Percentiles rank a stretch among this genome's conserved stretches.
phyloP scores from a whole-genome alignment of 2,329 filamentous ascomycete species.

The Rhexocercosporidium sp. region DNA sequence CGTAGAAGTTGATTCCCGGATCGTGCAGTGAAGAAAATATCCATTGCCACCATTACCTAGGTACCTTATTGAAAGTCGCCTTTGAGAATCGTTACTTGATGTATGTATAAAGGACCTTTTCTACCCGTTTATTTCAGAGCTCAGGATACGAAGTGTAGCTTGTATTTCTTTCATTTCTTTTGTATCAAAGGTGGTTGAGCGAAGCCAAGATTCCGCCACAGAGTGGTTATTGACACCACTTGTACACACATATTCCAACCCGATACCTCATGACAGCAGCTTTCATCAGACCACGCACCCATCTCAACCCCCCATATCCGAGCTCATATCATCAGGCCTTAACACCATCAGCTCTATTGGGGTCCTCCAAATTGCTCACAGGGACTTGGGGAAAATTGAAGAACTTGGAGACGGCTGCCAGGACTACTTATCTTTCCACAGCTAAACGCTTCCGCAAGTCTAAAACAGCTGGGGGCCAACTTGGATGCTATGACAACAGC shows the following conservation, averaged over 20 bases:
- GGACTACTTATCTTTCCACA: conserved; percentile 50
- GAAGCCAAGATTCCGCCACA: no score
- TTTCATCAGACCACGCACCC: no score
- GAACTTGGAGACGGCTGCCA: conserved; percentile 49
- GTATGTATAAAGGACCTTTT: no score
- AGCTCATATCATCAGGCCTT: conserved; percentile 50
- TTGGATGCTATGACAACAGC: conserved; percentile 49
- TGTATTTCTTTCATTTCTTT: no score
- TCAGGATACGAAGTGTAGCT: no score
- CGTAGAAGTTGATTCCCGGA: conserved; percentile 7
- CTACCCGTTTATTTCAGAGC: no score
- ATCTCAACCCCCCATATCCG: conserved; percentile 40
- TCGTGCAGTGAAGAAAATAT: neutral
- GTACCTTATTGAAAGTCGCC: neutral
- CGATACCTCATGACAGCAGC: neutral
- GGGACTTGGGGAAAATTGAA: conserved; percentile 49
- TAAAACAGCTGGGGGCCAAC: conserved; percentile 54
- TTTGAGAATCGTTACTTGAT: neutral
- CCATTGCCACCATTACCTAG: neutral
- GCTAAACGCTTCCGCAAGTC: conserved; percentile 49
- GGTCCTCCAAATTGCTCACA: conserved; percentile 50
- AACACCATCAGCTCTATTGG: conserved; percentile 51
- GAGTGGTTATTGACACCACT: neutral
- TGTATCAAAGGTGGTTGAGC: no score
- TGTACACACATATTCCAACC: no score